Conservation (phyloP, 2,329 filamentous ascomycete genomes). For the Mycosphaerella arachidis region DNA sequence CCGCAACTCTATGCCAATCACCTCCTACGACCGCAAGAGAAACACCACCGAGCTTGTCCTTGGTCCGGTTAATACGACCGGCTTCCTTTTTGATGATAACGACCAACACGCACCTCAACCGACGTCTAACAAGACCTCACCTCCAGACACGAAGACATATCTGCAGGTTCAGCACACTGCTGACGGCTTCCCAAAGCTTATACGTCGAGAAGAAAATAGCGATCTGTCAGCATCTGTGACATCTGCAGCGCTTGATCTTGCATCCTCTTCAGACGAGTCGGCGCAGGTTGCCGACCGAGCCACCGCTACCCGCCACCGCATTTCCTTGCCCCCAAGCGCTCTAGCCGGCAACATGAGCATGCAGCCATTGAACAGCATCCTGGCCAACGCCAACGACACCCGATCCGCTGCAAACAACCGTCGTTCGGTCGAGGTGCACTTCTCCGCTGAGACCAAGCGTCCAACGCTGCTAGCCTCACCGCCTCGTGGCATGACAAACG, state of each 20-base stretch:
- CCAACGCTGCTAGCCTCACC: conserved; percentile 52
- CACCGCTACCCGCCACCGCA: conserved; percentile 45
- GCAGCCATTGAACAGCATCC: conserved; percentile 36
- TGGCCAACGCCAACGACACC: conserved; percentile 38
- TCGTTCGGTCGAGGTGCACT: conserved; percentile 47
- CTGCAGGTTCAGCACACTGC: conserved; percentile 69
- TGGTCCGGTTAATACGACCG: conserved; percentile 78
- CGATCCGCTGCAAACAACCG: conserved; percentile 40
- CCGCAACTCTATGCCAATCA: conserved; percentile 91
- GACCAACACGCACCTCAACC: conserved; percentile 43
- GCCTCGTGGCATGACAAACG: conserved; percentile 54
- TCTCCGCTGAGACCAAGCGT: conserved; percentile 42
- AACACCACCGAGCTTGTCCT: conserved; percentile 55
- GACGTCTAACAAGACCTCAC: conserved; percentile 42
- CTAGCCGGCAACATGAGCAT: conserved; percentile 32
- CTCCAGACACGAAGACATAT: conserved; percentile 64
- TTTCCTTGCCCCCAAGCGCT: conserved; percentile 35
- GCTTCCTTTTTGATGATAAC: conserved; percentile 73
- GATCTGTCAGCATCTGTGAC: conserved; percentile 68
- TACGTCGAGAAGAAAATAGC: conserved; percentile 58
- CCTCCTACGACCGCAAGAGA: conserved; percentile 63
- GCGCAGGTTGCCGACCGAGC: conserved; percentile 57
- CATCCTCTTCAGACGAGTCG: conserved; percentile 56
- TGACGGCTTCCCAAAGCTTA: conserved; percentile 81
- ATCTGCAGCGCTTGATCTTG: conserved; percentile 73